Percentiles rank a stretch among this genome's conserved stretches.
Conservation (phyloP, 345 rosid genomes). For the Carallia brachiata region DNA sequence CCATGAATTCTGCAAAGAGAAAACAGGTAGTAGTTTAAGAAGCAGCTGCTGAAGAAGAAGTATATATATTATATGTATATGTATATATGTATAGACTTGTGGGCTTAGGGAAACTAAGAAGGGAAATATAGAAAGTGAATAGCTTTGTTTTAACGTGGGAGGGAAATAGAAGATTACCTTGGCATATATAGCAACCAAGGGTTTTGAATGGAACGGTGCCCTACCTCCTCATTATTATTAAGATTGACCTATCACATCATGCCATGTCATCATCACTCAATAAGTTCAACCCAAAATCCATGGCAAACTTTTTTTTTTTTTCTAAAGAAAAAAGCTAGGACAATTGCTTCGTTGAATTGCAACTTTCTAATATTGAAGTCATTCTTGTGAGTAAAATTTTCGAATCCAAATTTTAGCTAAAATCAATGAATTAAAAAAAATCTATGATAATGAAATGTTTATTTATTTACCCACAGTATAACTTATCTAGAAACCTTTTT, state of each 20-base stretch:
- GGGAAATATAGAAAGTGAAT: background rate
- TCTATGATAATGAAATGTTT: no score
- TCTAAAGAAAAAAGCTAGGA: no score
- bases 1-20: slow-evolving; percentile 16
- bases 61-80: background rate
- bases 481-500: no score
- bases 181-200: background rate
- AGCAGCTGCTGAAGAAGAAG: background rate
- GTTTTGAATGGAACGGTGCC: slow-evolving; percentile 1
- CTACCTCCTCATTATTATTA: slow-evolving; percentile 8
- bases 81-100: background rate
- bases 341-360: no score
- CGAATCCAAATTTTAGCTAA: no score
- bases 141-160: background rate
- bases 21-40: no score
- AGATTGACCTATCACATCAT: slow-evolving; percentile 18
- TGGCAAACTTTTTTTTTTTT: no score
- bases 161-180: slow-evolving; percentile 7
- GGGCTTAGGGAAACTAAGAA: background rate
- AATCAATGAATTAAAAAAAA: no score
- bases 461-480: no score
- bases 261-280: slow-evolving; percentile 15
- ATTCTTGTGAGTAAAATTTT: no score
- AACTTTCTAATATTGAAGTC: no score
- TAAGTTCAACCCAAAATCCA: background rate